Conservation (phyloP, 164 flowering plant genomes). For the Buxus sempervirens region DNA sequence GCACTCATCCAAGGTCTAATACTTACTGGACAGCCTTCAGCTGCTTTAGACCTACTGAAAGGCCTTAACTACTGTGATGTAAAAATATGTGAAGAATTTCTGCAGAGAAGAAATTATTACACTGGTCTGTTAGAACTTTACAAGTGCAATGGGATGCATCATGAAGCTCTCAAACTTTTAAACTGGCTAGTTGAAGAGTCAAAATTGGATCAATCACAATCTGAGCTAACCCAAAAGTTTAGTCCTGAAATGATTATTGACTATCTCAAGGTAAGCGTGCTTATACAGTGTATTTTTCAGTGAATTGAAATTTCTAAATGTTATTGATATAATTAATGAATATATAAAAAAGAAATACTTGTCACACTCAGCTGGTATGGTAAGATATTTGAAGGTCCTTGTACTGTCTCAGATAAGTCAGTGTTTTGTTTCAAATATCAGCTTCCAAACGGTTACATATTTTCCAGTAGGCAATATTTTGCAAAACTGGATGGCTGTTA, state of each 20-base stretch:
- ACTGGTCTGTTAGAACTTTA: conserved; percentile 74
- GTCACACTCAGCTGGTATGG: no score
- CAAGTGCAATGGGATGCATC: conserved; percentile 84
- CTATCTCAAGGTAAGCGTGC: conserved; percentile 75
- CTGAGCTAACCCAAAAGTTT: conserved; percentile 51
- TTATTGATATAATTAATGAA: not conserved
- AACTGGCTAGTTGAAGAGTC: conserved; percentile 77
- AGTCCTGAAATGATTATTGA: conserved; percentile 84
- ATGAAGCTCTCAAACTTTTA: conserved; percentile 84
- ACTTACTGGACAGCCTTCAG: conserved; percentile 82
- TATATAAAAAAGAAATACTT: no score
- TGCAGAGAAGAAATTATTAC: conserved; percentile 54
- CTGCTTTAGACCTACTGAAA: conserved; percentile 71
- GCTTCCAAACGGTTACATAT: no score
- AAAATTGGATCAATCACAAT: conserved; percentile 42
- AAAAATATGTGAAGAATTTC: conserved; percentile 83
- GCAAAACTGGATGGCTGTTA: no score
- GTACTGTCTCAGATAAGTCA: no score
- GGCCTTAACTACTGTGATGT: conserved; percentile 89
- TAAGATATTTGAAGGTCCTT: no score
- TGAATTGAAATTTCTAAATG: not conserved
- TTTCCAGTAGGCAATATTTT: no score
- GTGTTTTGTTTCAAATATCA: no score
- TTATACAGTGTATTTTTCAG: not conserved
- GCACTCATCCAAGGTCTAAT: conserved; percentile 89